A percentile compares a stretch with the other conserved stretches of the same genome.
Conservation (phyloP, 495 filamentous ascomycete species). For the Daldinia bambusicola region DNA sequence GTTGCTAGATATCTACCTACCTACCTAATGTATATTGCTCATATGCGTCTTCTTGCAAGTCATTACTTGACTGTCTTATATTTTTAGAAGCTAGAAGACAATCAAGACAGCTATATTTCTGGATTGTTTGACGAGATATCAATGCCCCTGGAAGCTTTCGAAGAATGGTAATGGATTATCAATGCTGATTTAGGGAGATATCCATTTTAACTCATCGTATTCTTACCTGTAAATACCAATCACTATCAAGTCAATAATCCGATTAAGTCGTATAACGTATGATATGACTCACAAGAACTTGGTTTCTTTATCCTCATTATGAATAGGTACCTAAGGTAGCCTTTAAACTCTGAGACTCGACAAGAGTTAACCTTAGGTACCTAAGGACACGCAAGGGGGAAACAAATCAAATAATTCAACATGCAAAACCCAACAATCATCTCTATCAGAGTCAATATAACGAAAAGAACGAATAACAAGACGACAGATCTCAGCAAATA, state of each 20-base stretch:
- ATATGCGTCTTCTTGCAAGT: not conserved
- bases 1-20: too few species aligned
- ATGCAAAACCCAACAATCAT: too few species aligned
- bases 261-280: not conserved
- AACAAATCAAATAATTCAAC: too few species aligned
- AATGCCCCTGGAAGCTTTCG: not conserved
- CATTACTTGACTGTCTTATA: not conserved
- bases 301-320: not conserved
- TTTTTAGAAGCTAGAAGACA: not conserved
- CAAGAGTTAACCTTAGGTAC: too few species aligned
- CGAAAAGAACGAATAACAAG: not conserved
- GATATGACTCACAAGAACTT: not conserved
- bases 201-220: not conserved
- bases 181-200: not conserved
- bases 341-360: too few species aligned
- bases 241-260: not conserved
- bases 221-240: not conserved
- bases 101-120: not conserved
- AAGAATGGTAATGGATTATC: not conserved
- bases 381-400: too few species aligned
- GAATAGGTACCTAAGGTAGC: too few species aligned
- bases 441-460: not conserved
- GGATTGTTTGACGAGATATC: not conserved
- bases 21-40: too few species aligned
- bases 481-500: not conserved